Base-by-base conservation (phyloP, 2,329 filamentous ascomycete species). In the Alternaria ethzedia region DNA sequence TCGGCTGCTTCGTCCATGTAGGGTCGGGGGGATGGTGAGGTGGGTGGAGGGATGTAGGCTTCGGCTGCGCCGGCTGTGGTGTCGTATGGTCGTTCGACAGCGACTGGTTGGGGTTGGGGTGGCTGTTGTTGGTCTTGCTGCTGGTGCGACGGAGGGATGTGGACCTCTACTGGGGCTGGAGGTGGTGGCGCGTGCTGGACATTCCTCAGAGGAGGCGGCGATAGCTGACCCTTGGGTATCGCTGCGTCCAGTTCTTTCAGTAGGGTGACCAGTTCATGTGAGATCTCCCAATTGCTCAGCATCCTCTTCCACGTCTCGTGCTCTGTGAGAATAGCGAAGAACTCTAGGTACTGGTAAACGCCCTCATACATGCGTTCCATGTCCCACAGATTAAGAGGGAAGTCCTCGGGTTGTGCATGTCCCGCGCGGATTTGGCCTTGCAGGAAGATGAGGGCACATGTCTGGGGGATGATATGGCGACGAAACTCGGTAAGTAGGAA, bases 311-410 rank as follows among this genome's bases (percentile, higher is more conserved):
- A 93, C 54, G 93, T 90, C 46, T 90, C 86, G 72, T 95, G 91
- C 75, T 97, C 94, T 0, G 93, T 94, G 26, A 97, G 88, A 0
- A 96, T 94, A 15, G 91, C 93, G 57, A 97, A 91, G 77, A 98
- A 97, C 72, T 97, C 94, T 2, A 98, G 88, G 75, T 97, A 97
- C 79, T 97, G 94, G 55, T 94, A 93, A 1, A 98, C 88, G 1
- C 95, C 95, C 75, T 98, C 95, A 78, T 97, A 97, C 62, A 96
- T 95, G 13, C 95, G 89, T 78, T 98, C 95, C 91, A 98, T 97
- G 74, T 98, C 95, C 95, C 95, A 98, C 50, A 94, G 87, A 73
- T 98, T 96, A 2, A 97, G 89, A 0, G 95, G 95, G 73, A 97
- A 98, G 74, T 97, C 94, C 65, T 92, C 89, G 0, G 93, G 89